Base-by-base conservation (phyloP, 2,329 filamentous ascomycete species). In the Karstenula rhodostoma region DNA sequence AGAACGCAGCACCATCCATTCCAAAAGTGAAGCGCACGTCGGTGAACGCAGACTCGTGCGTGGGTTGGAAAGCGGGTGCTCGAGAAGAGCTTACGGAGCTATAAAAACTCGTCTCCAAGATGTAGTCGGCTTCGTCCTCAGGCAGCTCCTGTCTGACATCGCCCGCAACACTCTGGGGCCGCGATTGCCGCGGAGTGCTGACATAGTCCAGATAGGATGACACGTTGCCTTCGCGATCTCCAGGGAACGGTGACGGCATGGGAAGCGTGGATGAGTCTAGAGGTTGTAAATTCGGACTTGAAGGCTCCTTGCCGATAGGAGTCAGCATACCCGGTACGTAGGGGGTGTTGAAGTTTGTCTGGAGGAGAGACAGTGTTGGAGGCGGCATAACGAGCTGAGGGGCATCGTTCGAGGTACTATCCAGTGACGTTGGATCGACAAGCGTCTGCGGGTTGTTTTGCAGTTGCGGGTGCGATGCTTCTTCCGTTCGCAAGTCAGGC, bases 191-290 rank as follows among this genome's bases (percentile, higher is more conserved):
- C 13, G 58, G 48, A 13, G 27, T 48, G 33, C 49, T 35, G 4
- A 65, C 27, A 12, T 67, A 60, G 50, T 76, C 74, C 42, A 77
- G 67, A 48, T 73, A 78, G 1, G 75, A 76, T 1, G 62, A 55
- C 3, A 54, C 48, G 42, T 57, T 64, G 2, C 44, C 51, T 27
- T 73, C 71, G 9, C 59, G 69, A 22, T 72, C 73, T 0, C 69
- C 74, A 5, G 77, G 77, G 48, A 78, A 78, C 0, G 77, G 77
- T 2, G 77, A 78, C 23, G 76, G 76, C 17, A 78, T 60, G n/a
- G 77, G 75, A 2, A 78, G 67, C 1, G 74, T 76, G 22, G 73
- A 67, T 7, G 76, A 77, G 33, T 76, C 73, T 12, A 75, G 61
- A 0, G 77, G 76, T 25, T 69, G 67, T 9, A 78, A 58, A 5